These are phyloP conservation scores for Usnea hakonensis DNA, from an alignment of 495 filamentous ascomycete species.

Conservation along the genomic window DNA sequence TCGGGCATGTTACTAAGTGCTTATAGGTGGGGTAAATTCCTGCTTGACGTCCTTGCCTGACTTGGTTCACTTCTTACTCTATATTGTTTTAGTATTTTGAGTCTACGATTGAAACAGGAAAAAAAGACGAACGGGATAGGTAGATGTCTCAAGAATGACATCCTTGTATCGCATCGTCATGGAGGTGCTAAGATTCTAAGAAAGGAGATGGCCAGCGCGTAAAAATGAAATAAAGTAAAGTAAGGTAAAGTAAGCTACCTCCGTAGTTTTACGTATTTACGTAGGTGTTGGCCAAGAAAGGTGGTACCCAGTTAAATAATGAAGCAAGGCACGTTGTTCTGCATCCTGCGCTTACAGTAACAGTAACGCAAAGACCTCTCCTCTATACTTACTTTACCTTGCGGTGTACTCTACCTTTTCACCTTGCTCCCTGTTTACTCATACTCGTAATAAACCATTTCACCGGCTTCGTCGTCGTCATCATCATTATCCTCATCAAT, in stretches of 20 bases:
- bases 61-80: too few relatives aligned
- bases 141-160: background rate
- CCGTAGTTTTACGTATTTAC: background rate
- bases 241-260: too few relatives aligned
- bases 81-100: too few relatives aligned
- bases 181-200: background rate
- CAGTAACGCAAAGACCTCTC: too few relatives aligned
- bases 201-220: background rate
- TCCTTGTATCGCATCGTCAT: background rate
- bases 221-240: too few relatives aligned
- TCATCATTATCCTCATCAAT: too few relatives aligned
- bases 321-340: background rate
- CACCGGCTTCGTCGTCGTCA: background rate
- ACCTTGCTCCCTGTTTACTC: background rate
- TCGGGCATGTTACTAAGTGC: background rate
- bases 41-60: background rate
- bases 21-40: background rate
- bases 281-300: background rate
- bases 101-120: background rate
- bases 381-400: too few relatives aligned
- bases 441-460: too few relatives aligned
- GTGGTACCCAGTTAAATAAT: background rate
- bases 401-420: background rate
- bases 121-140: background rate
- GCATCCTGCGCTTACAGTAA: too few relatives aligned